Evolutionary conservation across 495 filamentous ascomycete genomes (phyloP).

Genomic region (Trichoderma virens): DNA sequence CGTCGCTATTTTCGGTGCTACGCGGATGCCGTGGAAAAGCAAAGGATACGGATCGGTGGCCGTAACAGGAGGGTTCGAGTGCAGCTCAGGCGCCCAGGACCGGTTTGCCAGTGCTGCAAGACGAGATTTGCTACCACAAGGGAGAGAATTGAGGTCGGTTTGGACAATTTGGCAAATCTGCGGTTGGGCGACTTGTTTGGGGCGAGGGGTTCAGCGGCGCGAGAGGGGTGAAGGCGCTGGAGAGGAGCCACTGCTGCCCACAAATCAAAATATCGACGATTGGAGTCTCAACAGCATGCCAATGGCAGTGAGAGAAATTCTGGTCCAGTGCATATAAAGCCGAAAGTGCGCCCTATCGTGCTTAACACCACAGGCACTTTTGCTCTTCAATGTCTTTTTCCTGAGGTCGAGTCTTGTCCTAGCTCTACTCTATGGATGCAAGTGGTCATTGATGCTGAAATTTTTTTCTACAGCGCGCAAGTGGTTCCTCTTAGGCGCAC

Average conservation of each 20-base stretch:
- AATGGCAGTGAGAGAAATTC: background rate
- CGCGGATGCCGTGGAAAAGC: slow-evolving; percentile 7
- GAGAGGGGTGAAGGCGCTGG: slow-evolving; percentile 3
- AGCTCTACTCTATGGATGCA: too few species aligned
- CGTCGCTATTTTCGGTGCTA: background rate
- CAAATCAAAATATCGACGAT: background rate
- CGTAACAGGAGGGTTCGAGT: background rate
- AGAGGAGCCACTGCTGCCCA: slow-evolving; percentile 7
- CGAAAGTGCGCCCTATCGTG: background rate
- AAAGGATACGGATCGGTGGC: background rate
- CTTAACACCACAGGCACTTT: background rate
- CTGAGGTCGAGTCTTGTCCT: background rate
- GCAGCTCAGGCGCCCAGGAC: background rate
- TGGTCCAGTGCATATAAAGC: background rate
- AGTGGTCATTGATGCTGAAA: too few species aligned
- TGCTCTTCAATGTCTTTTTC: too few species aligned
- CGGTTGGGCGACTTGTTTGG: slow-evolving; percentile 3
- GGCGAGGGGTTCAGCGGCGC: slow-evolving; percentile 3
- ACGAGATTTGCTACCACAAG: background rate
- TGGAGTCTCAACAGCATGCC: background rate
- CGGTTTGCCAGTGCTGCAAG: background rate
- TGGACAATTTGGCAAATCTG: slow-evolving; percentile 2
- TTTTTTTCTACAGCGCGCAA: too few species aligned
- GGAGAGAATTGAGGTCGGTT: slow-evolving; percentile 6
- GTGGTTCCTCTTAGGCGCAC: too few species aligned